These are phyloP conservation scores for Polychytrium aggregatum DNA, from an alignment of 192 early-diverging fungal species.

Conservation along the genomic window DNA sequence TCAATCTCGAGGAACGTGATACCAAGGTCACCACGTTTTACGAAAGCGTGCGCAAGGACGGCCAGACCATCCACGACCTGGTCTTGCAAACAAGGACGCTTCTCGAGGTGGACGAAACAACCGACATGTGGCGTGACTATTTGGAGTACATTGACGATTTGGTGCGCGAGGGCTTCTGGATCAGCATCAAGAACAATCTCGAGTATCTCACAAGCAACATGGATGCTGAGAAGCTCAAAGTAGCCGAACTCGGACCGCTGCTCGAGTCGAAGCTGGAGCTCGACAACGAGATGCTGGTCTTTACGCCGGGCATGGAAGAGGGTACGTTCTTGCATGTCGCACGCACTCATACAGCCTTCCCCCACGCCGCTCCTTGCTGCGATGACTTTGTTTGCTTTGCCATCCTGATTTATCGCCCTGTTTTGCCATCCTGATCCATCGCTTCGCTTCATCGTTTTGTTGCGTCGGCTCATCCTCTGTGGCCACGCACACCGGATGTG, in stretches of 20 bases:
- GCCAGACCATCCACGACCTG: constrained; percentile 30
- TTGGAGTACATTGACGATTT: constrained; percentile 40
- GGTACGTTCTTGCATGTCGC: constrained; percentile 7
- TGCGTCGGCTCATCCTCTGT: too few species aligned
- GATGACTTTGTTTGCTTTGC: too few species aligned
- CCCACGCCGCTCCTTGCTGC: too few species aligned
- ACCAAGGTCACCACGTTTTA: constrained; percentile 36
- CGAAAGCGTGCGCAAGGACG: constrained; percentile 45
- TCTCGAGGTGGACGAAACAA: constrained; percentile 29
- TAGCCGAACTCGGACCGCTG: constrained; percentile 37
- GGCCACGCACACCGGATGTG: too few species aligned
- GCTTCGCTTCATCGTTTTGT: too few species aligned
- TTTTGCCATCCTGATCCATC: too few species aligned
- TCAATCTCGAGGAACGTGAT: constrained; percentile 55
- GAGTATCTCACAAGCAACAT: constrained; percentile 50
- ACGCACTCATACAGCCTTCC: too few species aligned
- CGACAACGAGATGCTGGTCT: constrained; percentile 38
- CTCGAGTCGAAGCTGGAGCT: constrained; percentile 51
- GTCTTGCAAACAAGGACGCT: constrained; percentile 37
- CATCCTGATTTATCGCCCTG: too few species aligned
- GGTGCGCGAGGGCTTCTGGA: constrained; percentile 43
- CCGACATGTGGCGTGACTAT: constrained; percentile 38
- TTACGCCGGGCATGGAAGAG: constrained; percentile 53
- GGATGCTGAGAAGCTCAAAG: constrained; percentile 29
- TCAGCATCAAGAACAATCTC: constrained; percentile 38